phyloP scores from a whole-genome alignment of 2,329 filamentous ascomycete species.

The Pleomassaria siparia region DNA sequence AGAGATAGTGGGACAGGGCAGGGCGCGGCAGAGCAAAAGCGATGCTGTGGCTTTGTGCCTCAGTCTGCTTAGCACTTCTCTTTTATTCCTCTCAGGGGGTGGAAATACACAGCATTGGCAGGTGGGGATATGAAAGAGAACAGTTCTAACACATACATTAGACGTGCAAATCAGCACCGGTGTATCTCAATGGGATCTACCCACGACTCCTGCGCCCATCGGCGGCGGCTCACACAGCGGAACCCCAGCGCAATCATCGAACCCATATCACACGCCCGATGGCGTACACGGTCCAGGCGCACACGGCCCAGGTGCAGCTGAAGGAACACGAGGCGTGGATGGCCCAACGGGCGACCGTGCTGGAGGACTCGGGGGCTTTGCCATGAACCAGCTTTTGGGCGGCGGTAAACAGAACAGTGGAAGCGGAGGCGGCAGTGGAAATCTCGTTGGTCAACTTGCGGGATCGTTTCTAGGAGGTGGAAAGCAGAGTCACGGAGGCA shows the following conservation, averaged over 20 bases:
- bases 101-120: too few relatives aligned
- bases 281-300: too few relatives aligned
- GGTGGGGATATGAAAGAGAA: neutral
- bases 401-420: slow-evolving; percentile 36
- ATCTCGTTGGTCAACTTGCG: slow-evolving; percentile 57
- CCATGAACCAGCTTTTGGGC: slow-evolving; percentile 58
- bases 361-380: slow-evolving; percentile 65
- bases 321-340: slow-evolving; percentile 54
- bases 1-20: too few relatives aligned
- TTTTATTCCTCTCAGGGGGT: too few relatives aligned
- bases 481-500: slow-evolving; percentile 31
- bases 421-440: slow-evolving; percentile 35
- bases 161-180: slow-evolving; percentile 71
- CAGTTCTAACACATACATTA: slow-evolving; percentile 11
- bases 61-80: too few relatives aligned
- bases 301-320: slow-evolving; percentile 34
- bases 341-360: slow-evolving; percentile 56
- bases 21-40: too few relatives aligned
- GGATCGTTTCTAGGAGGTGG: slow-evolving; percentile 47
- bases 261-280: slow-evolving; percentile 62
- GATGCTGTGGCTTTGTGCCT: too few relatives aligned
- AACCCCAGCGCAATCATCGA: slow-evolving; percentile 50
- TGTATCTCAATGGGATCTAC: slow-evolving; percentile 72
- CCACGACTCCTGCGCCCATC: slow-evolving; percentile 64
- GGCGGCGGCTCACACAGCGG: slow-evolving; percentile 58